Percentiles rank a stretch among this genome's conserved stretches.
phyloP scores from a whole-genome alignment of 1,284 basidiomycete genomes.

The Sutorius eximius region DNA sequence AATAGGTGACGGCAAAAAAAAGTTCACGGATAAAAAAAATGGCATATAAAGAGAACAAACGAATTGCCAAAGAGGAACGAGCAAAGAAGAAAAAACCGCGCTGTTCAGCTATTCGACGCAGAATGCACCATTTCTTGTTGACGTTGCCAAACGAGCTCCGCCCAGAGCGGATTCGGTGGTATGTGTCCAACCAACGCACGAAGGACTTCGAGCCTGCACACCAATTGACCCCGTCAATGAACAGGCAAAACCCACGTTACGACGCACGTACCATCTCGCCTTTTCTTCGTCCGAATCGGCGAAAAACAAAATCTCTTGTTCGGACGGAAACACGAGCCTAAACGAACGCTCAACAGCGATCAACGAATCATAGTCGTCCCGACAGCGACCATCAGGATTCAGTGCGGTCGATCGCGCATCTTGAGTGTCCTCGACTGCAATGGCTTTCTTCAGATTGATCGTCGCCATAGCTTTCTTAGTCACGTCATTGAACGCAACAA shows the following conservation, averaged over 20 bases:
- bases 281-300: constrained; percentile 92
- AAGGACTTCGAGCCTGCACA: constrained; percentile 75
- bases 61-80: constrained; percentile 5
- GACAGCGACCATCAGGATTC: constrained; percentile 46
- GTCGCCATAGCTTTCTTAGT: constrained; percentile 89
- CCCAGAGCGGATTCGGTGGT: constrained; percentile 89
- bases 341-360: constrained; percentile 85
- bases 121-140: constrained; percentile 48
- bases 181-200: constrained; percentile 81
- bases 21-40: not conserved
- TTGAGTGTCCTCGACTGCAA: constrained; percentile 75
- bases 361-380: constrained; percentile 68
- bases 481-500: constrained; percentile 92
- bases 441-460: constrained; percentile 87
- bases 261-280: constrained; percentile 64
- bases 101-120: not conserved
- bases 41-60: not conserved
- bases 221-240: constrained; percentile 1
- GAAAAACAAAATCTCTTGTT: constrained; percentile 86
- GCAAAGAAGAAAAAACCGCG: constrained; percentile 15
- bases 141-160: constrained; percentile 80
- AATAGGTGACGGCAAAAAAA: not conserved
- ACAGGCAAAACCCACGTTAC: not conserved
- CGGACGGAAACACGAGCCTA: constrained; percentile 77
- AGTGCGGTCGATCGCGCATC: constrained; percentile 47